Conservation (phyloP, 2,329 filamentous ascomycete species). For the Beauveria scarabaeidicola region DNA sequence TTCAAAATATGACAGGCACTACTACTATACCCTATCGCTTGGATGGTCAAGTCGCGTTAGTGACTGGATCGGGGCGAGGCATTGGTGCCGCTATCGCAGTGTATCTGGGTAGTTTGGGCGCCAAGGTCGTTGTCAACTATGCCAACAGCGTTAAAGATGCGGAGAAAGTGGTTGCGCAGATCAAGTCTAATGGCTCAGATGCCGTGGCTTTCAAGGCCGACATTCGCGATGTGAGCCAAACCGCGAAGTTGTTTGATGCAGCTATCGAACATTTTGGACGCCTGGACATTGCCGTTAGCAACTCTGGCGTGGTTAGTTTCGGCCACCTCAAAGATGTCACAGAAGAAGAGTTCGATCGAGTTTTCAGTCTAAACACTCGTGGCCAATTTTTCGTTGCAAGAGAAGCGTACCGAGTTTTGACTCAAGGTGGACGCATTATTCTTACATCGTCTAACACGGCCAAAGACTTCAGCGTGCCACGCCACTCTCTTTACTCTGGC, state of each 20-base stretch:
- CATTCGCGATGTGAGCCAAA: constrained; percentile 55
- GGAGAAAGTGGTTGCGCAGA: constrained; percentile 45
- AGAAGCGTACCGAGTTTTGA: constrained; percentile 60
- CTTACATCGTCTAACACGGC: constrained; percentile 66
- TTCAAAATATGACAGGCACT: not conserved
- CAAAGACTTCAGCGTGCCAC: constrained; percentile 57
- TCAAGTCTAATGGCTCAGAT: constrained; percentile 49
- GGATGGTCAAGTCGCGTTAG: constrained; percentile 20
- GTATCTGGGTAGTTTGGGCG: constrained; percentile 47
- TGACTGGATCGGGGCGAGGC: constrained; percentile 40
- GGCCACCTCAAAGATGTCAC: constrained; percentile 60
- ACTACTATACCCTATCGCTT: constrained; percentile 15
- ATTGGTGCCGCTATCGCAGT: constrained; percentile 52
- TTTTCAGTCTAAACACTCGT: constrained; percentile 59
- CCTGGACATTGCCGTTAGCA: constrained; percentile 62
- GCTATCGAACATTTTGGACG: constrained; percentile 56
- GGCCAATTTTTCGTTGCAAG: constrained; percentile 67
- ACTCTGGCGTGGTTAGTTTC: constrained; percentile 61
- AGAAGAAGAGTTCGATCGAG: constrained; percentile 62
- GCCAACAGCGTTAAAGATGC: constrained; percentile 48
- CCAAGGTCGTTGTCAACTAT: constrained; percentile 51
- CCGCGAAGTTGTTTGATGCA: constrained; percentile 53
- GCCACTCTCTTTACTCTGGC: constrained; percentile 66
- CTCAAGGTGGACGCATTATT: constrained; percentile 60
- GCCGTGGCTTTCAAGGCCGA: constrained; percentile 60